These are phyloP conservation scores for Botrytis sinoallii DNA, from an alignment of 2,329 filamentous ascomycete genomes.

Conservation along the genomic window DNA sequence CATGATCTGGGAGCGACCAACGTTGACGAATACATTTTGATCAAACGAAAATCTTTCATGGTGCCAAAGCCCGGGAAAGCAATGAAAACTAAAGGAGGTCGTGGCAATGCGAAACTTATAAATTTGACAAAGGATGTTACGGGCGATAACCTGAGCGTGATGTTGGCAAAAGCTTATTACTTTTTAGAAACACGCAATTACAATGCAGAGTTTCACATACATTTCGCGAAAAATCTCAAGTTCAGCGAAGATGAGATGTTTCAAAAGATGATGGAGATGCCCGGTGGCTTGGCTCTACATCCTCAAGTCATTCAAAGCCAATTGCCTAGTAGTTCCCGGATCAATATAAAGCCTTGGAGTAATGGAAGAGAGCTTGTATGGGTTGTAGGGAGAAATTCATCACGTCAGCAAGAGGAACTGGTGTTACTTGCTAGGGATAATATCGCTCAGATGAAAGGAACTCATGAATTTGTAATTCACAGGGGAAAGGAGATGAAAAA, in stretches of 20 bases:
- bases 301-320: constrained; percentile 2
- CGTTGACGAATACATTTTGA: neutral
- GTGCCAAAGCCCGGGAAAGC: neutral
- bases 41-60: constrained; percentile 11
- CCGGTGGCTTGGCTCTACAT: constrained; percentile 9
- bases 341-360: neutral
- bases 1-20: neutral
- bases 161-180: constrained; percentile 1
- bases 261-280: neutral
- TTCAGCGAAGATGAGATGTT: neutral
- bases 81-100: neutral
- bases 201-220: constrained; percentile 3
- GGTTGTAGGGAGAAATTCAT: neutral
- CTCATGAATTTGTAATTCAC: neutral
- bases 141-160: neutral
- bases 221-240: neutral
- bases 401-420: neutral
- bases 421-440: neutral
- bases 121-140: neutral
- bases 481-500: neutral
- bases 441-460: neutral
- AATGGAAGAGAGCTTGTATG: constrained; percentile 12
- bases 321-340: neutral
- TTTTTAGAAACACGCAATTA: neutral
- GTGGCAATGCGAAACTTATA: constrained; percentile 2